Conservation (phyloP, 768 basidiomycete genomes). For the Chiua virens region DNA sequence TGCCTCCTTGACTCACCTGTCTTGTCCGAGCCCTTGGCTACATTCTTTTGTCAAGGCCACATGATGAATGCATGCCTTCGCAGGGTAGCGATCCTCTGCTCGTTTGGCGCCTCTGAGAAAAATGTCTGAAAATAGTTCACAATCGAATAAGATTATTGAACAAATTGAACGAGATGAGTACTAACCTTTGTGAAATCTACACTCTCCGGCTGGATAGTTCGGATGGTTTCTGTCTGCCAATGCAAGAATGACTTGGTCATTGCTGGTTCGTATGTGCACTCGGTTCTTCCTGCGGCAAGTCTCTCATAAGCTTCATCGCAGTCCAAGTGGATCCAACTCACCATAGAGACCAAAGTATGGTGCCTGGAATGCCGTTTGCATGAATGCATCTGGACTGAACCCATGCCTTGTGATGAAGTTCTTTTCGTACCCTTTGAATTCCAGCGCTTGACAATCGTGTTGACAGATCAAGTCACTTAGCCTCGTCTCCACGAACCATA, state of each 20-base stretch:
- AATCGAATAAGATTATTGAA: neutral
- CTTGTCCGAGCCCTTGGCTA: conserved; percentile 88
- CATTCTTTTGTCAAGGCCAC: conserved; percentile 86
- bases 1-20: conserved; percentile 50
- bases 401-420: conserved; percentile 94
- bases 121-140: conserved; percentile 55
- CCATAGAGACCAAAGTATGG: conserved; percentile 93
- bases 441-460: conserved; percentile 93
- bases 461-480: conserved; percentile 96
- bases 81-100: conserved; percentile 73
- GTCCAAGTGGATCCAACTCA: conserved; percentile 24
- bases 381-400: conserved; percentile 96
- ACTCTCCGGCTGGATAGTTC: conserved; percentile 84
- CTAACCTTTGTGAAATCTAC: conserved; percentile 81
- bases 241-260: conserved; percentile 98
- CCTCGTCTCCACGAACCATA: conserved; percentile 92
- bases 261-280: conserved; percentile 96
- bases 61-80: conserved; percentile 86
- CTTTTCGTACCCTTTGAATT: conserved; percentile 92
- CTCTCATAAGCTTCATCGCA: neutral
- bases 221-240: conserved; percentile 92
- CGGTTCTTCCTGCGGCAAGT: conserved; percentile 60
- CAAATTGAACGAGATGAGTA: neutral
- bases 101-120: conserved; percentile 72
- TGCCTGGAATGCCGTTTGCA: conserved; percentile 99